Base-by-base conservation (phyloP, 1,284 basidiomycete species). In the Sporisorium exsertum region DNA sequence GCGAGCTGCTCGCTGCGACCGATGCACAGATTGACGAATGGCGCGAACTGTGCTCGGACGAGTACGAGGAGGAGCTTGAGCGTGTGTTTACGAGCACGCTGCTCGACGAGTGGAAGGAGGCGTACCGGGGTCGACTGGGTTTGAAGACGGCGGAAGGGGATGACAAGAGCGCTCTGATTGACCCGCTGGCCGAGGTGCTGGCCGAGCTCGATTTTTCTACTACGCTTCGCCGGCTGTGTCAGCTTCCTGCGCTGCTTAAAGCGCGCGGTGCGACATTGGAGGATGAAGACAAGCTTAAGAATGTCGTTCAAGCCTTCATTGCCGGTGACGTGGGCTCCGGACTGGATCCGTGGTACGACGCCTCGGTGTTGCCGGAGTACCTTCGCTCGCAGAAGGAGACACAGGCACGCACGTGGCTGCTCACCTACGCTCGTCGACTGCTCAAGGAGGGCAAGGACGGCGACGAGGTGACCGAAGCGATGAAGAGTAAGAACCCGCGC, bases 91-190 rank as follows among this genome's bases (percentile, higher is more conserved):
- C 72, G 10, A 62, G 42, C 3, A 78, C 80, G 33, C 45, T 81
- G 40, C 43, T 75, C 20, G 64, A 71, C 22, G 79, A 78, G 46
- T 85, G 82, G 82, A 73, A 78, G 45, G 43, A 49, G 10, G 75
- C 57, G 15, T 84, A 80, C 60, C 61, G 65, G 2, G 61, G 52
- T 0, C 66, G 80, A 13, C 62, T 85, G 2, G 83, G 81, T 12
- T 50, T 84, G 10, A 49, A 43, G 5, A 46, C 24, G 20, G 68
- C 50, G 5, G 59, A 54, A 5, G 51, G n/a, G 1, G 68, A 70
- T 12, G 72, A 71, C 26, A 80, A 79, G 60, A 46, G 35, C 7
- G 51, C 52, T 5, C 27, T 81, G 4, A 66, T 78, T 33, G 73
- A 79, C 22, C 72, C 70, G 20, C 62, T 80, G 7, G 49, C 53